Evolutionary conservation across 768 basidiomycete genomes (phyloP).

Genomic region (Boletus edulis): DNA sequence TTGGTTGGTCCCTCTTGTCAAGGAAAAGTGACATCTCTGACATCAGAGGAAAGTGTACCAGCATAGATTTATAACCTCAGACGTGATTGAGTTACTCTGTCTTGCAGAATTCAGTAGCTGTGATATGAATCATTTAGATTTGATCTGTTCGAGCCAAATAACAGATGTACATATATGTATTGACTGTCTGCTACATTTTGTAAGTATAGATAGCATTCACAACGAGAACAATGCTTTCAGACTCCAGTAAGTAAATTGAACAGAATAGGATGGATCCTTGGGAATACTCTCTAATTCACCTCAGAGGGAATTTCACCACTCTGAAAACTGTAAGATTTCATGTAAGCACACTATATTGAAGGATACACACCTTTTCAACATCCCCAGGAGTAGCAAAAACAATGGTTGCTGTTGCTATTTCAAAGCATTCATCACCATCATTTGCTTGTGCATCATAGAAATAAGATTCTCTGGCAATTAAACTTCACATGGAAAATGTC

Average conservation of each 20-base stretch:
- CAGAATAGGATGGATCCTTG: too few relatives aligned
- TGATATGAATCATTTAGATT: too few relatives aligned
- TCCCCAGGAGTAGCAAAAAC: slow-evolving; percentile 2
- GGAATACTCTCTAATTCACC: not conserved
- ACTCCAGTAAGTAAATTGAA: too few relatives aligned
- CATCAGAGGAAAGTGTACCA: not conserved
- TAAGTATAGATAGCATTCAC: too few relatives aligned
- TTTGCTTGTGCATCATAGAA: slow-evolving; percentile 3
- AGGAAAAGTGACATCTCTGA: not conserved
- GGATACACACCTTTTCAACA: slow-evolving; percentile 2
- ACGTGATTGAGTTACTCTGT: not conserved
- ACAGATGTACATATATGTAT: too few relatives aligned
- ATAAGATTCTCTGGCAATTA: slow-evolving; percentile 30
- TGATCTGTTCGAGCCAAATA: too few relatives aligned
- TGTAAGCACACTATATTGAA: too few relatives aligned
- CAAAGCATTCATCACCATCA: not conserved
- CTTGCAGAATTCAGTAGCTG: not conserved
- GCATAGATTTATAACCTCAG: too few relatives aligned
- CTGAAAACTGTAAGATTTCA: not conserved
- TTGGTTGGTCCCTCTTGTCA: too few relatives aligned
- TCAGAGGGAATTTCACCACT: not conserved
- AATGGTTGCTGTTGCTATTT: not conserved
- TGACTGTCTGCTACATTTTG: too few relatives aligned
- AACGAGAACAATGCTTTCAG: too few relatives aligned
- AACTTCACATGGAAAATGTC: slow-evolving; percentile 7